Conservation (phyloP, 2,329 filamentous ascomycete species). For the Hypoxylon sp. region DNA sequence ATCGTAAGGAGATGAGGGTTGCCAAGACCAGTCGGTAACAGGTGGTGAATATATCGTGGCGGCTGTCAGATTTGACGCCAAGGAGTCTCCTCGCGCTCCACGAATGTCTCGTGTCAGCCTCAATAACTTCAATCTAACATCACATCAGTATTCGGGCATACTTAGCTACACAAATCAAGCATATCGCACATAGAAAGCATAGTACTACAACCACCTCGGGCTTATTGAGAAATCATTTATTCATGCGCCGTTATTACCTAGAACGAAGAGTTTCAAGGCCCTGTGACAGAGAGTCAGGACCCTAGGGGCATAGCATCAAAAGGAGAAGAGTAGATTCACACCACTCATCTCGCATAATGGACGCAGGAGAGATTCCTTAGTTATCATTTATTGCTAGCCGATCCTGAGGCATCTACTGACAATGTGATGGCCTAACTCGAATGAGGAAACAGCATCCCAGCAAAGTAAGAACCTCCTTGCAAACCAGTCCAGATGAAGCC, state of each 20-base stretch:
- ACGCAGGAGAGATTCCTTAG: background rate
- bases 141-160: background rate
- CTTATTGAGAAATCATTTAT: constrained; percentile 1
- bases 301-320: background rate
- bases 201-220: background rate
- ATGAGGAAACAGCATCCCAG: constrained; percentile 1
- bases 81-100: background rate
- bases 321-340: background rate
- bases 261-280: constrained; percentile 3
- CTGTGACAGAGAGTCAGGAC: constrained; percentile 6
- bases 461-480: constrained; percentile 8
- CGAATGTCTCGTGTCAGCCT: constrained; percentile 26
- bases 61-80: background rate
- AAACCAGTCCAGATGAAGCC: constrained; percentile 9
- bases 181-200: constrained; percentile 5
- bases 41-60: background rate
- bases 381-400: constrained; percentile 3
- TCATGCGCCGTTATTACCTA: constrained; percentile 14
- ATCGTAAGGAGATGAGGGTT: background rate
- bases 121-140: constrained; percentile 33
- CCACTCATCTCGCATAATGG: constrained; percentile 1
- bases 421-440: constrained; percentile 4
- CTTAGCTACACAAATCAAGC: constrained; percentile 1
- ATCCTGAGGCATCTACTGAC: constrained; percentile 6
- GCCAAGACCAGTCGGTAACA: constrained; percentile 9